A percentile compares a stretch with the other conserved stretches of the same genome.
These are phyloP conservation scores for Triglochin maritima DNA, from an alignment of 106 monocot genomes.

Conservation along the genomic window DNA sequence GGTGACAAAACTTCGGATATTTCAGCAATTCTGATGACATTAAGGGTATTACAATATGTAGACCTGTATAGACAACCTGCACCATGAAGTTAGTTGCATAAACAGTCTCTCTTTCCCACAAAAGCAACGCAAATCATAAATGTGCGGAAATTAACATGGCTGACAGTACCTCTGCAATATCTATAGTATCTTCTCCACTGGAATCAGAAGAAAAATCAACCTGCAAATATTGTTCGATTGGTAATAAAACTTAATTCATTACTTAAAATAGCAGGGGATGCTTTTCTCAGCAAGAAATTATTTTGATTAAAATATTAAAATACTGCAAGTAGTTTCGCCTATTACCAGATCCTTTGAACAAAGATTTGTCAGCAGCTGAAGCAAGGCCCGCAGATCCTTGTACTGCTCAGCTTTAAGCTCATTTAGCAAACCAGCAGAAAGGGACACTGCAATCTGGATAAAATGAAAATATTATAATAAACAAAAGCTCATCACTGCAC, in stretches of 20 bases:
- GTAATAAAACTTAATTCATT: constrained; percentile 4
- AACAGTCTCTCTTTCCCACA: background rate
- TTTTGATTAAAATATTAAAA: no score
- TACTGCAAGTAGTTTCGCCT: background rate
- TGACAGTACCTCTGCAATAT: constrained; percentile 63
- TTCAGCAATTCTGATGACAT: constrained; percentile 89
- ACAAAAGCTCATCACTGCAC: background rate
- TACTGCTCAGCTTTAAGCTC: constrained; percentile 80
- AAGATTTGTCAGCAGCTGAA: constrained; percentile 86
- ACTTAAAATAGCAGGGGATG: background rate
- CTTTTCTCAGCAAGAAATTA: background rate
- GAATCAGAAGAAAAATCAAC: constrained; percentile 65
- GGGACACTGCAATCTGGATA: constrained; percentile 57
- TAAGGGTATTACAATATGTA: constrained; percentile 74
- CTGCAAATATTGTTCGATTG: constrained; percentile 26
- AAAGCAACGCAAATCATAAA: background rate
- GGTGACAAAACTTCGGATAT: constrained; percentile 75
- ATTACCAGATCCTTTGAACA: constrained; percentile 93
- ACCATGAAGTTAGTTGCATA: constrained; percentile 12
- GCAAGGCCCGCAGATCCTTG: constrained; percentile 92
- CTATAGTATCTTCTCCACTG: constrained; percentile 40
- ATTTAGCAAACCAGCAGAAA: constrained; percentile 51
- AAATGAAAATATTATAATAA: background rate
- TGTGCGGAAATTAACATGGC: background rate
- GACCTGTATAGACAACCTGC: constrained; percentile 85